Evolutionary conservation across 2,329 filamentous ascomycete species (phyloP).

Genomic region (Sporothrix sp.): DNA sequence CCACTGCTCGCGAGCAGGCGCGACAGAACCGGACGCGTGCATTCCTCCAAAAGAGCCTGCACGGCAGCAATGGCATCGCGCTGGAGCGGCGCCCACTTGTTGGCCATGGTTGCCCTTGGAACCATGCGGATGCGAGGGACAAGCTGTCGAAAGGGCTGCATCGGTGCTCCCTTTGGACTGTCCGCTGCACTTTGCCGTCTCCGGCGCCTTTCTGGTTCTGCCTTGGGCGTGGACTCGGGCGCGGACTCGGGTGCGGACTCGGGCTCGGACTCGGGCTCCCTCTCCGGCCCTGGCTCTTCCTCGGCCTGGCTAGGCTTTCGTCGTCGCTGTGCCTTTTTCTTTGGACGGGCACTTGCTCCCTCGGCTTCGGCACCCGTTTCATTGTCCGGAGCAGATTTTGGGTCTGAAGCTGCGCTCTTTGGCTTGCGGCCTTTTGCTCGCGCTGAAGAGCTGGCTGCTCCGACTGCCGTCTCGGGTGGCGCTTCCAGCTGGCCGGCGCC

Average conservation of each 20-base stretch:
- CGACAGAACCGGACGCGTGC: conserved; percentile 52
- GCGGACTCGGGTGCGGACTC: not conserved
- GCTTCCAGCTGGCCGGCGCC: not conserved
- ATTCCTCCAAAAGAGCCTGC: conserved; percentile 45
- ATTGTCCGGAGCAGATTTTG: not conserved
- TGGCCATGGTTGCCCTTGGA: conserved; percentile 54
- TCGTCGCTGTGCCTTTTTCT: not conserved
- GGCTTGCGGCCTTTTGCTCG: not conserved
- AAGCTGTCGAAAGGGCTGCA: conserved; percentile 38
- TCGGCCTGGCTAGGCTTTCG: not conserved
- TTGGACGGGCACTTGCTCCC: not conserved
- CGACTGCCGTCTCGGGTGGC: not conserved
- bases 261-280: not conserved
- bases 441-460: not conserved
- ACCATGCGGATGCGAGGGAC: conserved; percentile 42
- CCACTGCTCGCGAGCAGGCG: conserved; percentile 34
- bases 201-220: not conserved
- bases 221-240: not conserved
- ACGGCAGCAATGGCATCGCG: conserved; percentile 45
- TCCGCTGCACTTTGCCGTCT: not conserved
- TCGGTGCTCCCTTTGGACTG: not conserved
- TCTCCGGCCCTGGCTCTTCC: not conserved
- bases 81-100: conserved; percentile 56
- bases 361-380: not conserved
- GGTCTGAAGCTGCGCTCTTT: not conserved